phyloP scores from a whole-genome alignment of 768 basidiomycete genomes.

The Lactifluus rugatus region DNA sequence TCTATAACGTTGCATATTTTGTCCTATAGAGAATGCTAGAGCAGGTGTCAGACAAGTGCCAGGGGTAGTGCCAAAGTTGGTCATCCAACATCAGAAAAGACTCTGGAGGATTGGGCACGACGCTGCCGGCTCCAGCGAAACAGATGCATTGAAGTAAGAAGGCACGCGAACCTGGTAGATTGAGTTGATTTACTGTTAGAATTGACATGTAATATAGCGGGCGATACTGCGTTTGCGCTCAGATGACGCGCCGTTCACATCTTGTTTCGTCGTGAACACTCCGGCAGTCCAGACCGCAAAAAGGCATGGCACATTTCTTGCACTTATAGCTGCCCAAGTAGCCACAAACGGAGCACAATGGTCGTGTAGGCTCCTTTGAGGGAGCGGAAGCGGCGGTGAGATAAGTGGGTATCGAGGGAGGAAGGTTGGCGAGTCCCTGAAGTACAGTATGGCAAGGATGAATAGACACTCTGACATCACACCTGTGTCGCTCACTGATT shows the following conservation, averaged over 20 bases:
- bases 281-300: slow-evolving; percentile 67
- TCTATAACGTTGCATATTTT: background rate
- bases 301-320: slow-evolving; percentile 64
- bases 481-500: slow-evolving; percentile 49
- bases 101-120: background rate
- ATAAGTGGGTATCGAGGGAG: slow-evolving; percentile 53
- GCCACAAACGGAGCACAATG: slow-evolving; percentile 79
- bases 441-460: background rate
- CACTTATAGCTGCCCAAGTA: slow-evolving; percentile 78
- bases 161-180: background rate
- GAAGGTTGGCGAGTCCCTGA: slow-evolving; percentile 50
- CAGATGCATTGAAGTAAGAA: background rate
- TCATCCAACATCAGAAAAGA: background rate
- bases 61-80: background rate
- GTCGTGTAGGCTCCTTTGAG: slow-evolving; percentile 53
- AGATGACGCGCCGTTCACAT: slow-evolving; percentile 66
- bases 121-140: background rate
- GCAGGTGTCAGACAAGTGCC: background rate
- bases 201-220: background rate
- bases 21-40: background rate
- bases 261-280: slow-evolving; percentile 68
- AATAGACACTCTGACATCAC: background rate
- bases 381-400: slow-evolving; percentile 56
- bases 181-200: background rate
- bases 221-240: background rate